A percentile compares a stretch with the other conserved stretches of the same genome.
phyloP scores from a whole-genome alignment of 176 grass and related monocot genomes.

The Triticum turgidum region DNA sequence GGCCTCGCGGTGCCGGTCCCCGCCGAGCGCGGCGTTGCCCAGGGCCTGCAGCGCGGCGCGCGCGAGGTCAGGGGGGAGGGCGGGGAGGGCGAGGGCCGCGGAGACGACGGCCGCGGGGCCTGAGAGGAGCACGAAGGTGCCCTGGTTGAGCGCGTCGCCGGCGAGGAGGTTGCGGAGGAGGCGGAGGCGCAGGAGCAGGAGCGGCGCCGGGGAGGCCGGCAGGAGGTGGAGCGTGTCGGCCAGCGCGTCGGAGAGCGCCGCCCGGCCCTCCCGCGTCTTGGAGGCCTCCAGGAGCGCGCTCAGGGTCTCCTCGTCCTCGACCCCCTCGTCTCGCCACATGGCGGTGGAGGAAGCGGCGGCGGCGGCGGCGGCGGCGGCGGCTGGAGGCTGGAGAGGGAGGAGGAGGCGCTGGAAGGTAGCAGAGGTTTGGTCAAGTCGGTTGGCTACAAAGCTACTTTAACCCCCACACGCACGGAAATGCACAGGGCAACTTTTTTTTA shows the following conservation, averaged over 20 bases:
- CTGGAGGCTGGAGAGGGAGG: not conserved
- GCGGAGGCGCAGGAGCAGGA: slow-evolving; percentile 59
- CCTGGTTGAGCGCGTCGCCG: slow-evolving; percentile 60
- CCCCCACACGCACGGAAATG: too few relatives aligned
- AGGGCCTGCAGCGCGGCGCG: slow-evolving; percentile 66
- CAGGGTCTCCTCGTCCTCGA: slow-evolving; percentile 47
- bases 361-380: too few relatives aligned
- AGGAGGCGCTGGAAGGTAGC: too few relatives aligned
- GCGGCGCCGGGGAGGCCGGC: not conserved
- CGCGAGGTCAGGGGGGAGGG: slow-evolving; percentile 31
- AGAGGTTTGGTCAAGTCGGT: too few relatives aligned
- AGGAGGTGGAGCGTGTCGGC: slow-evolving; percentile 36
- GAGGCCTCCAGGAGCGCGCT: slow-evolving; percentile 52
- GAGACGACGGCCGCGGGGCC: slow-evolving; percentile 43
- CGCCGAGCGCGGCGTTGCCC: slow-evolving; percentile 61
- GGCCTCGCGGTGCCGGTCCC: slow-evolving; percentile 58
- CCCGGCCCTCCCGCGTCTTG: slow-evolving; percentile 47
- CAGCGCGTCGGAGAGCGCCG: slow-evolving; percentile 37
- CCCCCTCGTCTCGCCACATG: slow-evolving; percentile 21
- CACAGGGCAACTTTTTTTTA: too few relatives aligned
- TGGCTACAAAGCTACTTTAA: too few relatives aligned
- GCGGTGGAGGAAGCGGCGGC: not conserved
- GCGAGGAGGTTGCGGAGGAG: slow-evolving; percentile 87
- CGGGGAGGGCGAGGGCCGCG: slow-evolving; percentile 29
- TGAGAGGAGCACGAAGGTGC: slow-evolving; percentile 48